Evolutionary conservation across 139 green algal genomes (phyloP), one percentile per base, ranked within the genome.

Genomic region (Haematococcus sp.): DNA sequence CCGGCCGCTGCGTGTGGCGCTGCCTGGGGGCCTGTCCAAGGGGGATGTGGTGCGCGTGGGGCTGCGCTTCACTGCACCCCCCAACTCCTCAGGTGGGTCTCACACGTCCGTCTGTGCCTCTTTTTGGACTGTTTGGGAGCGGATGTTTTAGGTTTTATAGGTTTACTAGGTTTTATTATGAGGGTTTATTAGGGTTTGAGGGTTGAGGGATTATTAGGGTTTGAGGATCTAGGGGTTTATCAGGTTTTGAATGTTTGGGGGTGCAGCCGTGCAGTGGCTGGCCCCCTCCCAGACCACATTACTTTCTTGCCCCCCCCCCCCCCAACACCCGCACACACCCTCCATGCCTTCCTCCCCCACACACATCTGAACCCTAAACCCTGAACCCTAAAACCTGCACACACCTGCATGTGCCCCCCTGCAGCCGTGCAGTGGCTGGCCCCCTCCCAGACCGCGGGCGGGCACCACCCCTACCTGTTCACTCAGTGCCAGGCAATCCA

Each of bases 401-500:
- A n/a, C n/a, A 55, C 16, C 46, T 55, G 46, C 20, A 5, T 25
- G 52, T 61, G 52, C 20, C 19, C 23, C 15, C 13, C 13, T 55
- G 52, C 20, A 32, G 90, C 90, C 5, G 25, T 95, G 35, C 93
- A 98, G 80, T 98, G 83, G 43, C 88, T 98, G 54, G 71, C 81
- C 2, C 89, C 91, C 0, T 70, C 63, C 17, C 89, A 96, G 78
- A 98, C 94, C 0, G 84, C 88, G 5, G 94, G 94, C 34, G 88
- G 88, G 25, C 43, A 81, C 60, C 90, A 95, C 32, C 93, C 94
- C 32, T 98, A 94, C 82, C 86, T 98, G 3, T 98, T 98, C 84
- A 93, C 88, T 4, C 91, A 97, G 86, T 98, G 94, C 88, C 94
- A 98, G 77, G 93, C 94, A 64, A 98, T 98, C 61, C 94, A 98